phyloP scores from a whole-genome alignment of 2,329 filamentous ascomycete genomes.

The Daldinia sp. region DNA sequence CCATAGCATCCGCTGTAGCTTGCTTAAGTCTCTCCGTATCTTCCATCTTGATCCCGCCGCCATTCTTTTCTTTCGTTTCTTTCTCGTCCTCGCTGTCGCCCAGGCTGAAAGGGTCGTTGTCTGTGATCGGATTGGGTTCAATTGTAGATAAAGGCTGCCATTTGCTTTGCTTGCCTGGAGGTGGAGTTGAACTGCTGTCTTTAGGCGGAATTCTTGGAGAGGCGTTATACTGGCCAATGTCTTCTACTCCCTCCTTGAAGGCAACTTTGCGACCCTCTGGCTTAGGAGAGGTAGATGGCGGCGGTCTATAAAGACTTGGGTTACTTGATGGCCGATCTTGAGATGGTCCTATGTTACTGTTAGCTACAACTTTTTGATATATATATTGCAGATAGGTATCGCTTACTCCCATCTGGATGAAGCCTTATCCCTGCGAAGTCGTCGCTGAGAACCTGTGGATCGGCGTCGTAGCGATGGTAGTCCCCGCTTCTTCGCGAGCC shows the following conservation, averaged over 20 bases:
- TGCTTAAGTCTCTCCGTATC: slow-evolving; percentile 73
- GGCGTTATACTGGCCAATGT: slow-evolving; percentile 81
- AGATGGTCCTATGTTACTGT: slow-evolving; percentile 51
- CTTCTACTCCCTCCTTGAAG: slow-evolving; percentile 75
- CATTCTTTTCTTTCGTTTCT: slow-evolving; percentile 71
- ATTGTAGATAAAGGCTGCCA: slow-evolving; percentile 94
- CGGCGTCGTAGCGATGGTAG: slow-evolving; percentile 92
- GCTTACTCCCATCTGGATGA: slow-evolving; percentile 71
- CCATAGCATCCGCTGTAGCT: slow-evolving; percentile 72
- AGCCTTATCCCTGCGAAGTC: slow-evolving; percentile 83
- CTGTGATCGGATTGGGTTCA: slow-evolving; percentile 84
- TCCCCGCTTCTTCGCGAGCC: slow-evolving; percentile 81
- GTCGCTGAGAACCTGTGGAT: slow-evolving; percentile 89
- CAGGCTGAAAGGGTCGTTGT: slow-evolving; percentile 96
- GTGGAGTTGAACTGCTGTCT: slow-evolving; percentile 58
- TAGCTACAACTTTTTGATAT: slow-evolving; percentile 60
- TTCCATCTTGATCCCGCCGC: slow-evolving; percentile 64
- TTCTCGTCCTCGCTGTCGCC: slow-evolving; percentile 96
- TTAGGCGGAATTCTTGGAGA: slow-evolving; percentile 68
- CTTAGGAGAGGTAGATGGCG: slow-evolving; percentile 65
- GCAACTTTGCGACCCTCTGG: slow-evolving; percentile 66
- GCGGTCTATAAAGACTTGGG: slow-evolving; percentile 78
- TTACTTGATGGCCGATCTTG: slow-evolving; percentile 69
- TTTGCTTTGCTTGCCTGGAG: slow-evolving; percentile 82
- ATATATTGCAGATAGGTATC: neutral